phyloP scores from a whole-genome alignment of 2,329 filamentous ascomycete species.

The Byssochlamys sp. region DNA sequence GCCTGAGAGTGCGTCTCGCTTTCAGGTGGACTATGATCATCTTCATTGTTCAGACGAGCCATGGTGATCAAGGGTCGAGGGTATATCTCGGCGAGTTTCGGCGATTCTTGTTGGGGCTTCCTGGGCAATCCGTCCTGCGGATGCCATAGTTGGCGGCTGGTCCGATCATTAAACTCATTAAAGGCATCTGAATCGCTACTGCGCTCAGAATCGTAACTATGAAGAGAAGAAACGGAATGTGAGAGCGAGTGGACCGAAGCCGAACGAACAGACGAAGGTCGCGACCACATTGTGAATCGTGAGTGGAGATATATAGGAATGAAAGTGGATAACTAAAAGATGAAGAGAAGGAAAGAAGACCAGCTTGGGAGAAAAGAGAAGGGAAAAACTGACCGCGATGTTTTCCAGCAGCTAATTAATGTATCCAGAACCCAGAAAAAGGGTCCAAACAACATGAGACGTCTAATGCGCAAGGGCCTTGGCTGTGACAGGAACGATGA shows the following conservation, averaged over 20 bases:
- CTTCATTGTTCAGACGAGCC: neutral
- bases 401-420: neutral
- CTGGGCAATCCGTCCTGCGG: neutral
- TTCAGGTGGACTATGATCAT: neutral
- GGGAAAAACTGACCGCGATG: neutral
- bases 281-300: neutral
- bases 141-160: neutral
- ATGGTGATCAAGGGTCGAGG: neutral
- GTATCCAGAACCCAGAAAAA: neutral
- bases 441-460: neutral
- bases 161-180: neutral
- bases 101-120: neutral
- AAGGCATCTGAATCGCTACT: neutral
- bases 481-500: neutral
- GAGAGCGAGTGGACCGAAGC: neutral
- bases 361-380: neutral
- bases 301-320: neutral
- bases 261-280: neutral
- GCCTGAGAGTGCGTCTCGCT: neutral
- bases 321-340: neutral
- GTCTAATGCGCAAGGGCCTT: neutral
- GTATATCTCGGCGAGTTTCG: slow-evolving; percentile 1
- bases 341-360: neutral
- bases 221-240: neutral
- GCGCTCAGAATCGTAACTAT: neutral